phyloP scores from a whole-genome alignment of 2,329 filamentous ascomycete genomes.

The Tetracladium maxilliforme region DNA sequence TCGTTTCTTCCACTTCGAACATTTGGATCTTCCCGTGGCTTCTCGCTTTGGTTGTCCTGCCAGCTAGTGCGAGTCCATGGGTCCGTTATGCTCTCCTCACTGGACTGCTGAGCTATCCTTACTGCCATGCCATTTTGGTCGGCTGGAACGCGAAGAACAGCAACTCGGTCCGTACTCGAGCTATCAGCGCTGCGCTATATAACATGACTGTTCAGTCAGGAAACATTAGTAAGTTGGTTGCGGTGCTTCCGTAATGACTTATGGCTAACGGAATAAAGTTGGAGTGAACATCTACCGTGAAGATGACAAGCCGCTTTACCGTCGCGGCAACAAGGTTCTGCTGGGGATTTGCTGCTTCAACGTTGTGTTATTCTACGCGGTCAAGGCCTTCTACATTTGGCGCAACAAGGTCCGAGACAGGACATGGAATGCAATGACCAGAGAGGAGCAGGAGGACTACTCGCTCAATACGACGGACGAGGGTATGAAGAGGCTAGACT shows the following conservation, averaged over 20 bases:
- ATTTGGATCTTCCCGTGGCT: constrained; percentile 25
- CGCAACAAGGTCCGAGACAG: constrained; percentile 23
- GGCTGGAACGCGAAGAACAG: constrained; percentile 39
- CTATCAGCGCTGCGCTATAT: constrained; percentile 49
- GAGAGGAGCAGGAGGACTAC: constrained; percentile 29
- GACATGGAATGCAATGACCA: constrained; percentile 26
- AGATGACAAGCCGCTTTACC: constrained; percentile 34
- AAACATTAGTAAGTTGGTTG: no score
- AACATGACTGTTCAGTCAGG: constrained; percentile 35
- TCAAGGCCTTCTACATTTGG: constrained; percentile 29
- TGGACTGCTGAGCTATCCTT: constrained; percentile 8
- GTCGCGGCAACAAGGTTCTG: constrained; percentile 36
- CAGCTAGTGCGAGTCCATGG: constrained; percentile 15
- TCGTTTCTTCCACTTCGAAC: constrained; percentile 18
- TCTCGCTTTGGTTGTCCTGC: constrained; percentile 16
- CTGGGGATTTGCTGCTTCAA: constrained; percentile 32
- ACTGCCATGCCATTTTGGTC: constrained; percentile 18
- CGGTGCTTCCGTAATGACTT: constrained; percentile 12
- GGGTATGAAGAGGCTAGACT: constrained; percentile 24
- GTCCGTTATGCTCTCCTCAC: constrained; percentile 19
- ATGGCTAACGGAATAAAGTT: not conserved
- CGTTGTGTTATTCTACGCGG: constrained; percentile 25
- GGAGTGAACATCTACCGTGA: constrained; percentile 25
- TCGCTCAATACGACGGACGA: constrained; percentile 22
- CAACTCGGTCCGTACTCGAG: constrained; percentile 43